Percentiles rank a stretch among this genome's conserved stretches.
Conservation (phyloP, 73 alveolate genomes). For the Tetrahymena malaccensis region DNA sequence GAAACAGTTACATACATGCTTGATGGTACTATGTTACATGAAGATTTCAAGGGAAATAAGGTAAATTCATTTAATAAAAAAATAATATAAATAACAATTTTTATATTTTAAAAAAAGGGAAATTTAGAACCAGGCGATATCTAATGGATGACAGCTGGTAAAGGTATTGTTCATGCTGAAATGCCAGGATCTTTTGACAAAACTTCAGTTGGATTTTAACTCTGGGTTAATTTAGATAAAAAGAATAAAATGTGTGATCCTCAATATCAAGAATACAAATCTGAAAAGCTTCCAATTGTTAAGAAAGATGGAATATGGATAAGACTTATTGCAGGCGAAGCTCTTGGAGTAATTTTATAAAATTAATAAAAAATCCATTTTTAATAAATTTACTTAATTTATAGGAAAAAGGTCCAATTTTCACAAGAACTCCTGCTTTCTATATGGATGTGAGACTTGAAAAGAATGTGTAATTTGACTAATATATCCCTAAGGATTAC, state of each 20-base stretch:
- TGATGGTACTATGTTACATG: slow-evolving; percentile 62
- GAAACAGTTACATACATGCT: slow-evolving; percentile 92
- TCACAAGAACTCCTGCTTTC: slow-evolving; percentile 79
- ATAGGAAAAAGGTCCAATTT: slow-evolving; percentile 60
- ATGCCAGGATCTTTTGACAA: slow-evolving; percentile 71
- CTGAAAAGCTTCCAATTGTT: slow-evolving; percentile 45
- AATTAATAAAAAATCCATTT: background rate
- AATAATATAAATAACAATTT: background rate
- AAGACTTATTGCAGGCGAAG: slow-evolving; percentile 81
- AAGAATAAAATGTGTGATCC: slow-evolving; percentile 68
- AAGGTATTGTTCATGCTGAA: slow-evolving; percentile 89
- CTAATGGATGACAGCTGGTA: slow-evolving; percentile 97
- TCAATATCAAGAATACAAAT: slow-evolving; percentile 54
- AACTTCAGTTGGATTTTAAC: slow-evolving; percentile 63
- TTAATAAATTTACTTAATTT: background rate
- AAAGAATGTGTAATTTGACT: slow-evolving; percentile 34
- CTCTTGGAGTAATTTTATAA: slow-evolving; percentile 53
- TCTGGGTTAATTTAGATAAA: slow-evolving; percentile 70
- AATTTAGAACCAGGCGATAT: slow-evolving; percentile 66
- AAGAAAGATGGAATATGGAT: slow-evolving; percentile 46
- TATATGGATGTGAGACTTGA: slow-evolving; percentile 60
- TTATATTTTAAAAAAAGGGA: background rate
- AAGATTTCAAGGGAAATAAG: slow-evolving; percentile 46
- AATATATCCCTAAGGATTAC: slow-evolving; percentile 57
- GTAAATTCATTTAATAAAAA: background rate